Percentiles rank a stretch among this genome's conserved stretches.
phyloP scores from a whole-genome alignment of 2,329 filamentous ascomycete species.

The Colletotrichum eremochloae region DNA sequence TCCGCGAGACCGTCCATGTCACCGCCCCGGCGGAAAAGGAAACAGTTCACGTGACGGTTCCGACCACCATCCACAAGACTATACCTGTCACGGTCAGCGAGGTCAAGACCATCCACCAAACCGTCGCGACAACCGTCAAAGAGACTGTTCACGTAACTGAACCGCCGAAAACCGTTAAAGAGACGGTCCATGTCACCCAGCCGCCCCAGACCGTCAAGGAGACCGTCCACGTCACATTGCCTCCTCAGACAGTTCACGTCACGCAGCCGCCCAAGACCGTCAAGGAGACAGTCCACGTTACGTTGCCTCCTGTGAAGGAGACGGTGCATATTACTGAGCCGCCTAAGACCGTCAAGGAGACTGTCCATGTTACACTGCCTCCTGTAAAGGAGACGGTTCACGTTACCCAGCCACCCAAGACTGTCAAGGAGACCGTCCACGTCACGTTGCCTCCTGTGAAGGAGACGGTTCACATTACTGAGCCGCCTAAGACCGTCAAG shows the following conservation, averaged over 20 bases:
- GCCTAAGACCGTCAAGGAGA: constrained; percentile 16
- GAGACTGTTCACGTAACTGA: constrained; percentile 32
- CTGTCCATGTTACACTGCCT: constrained; percentile 15
- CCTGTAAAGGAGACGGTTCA: constrained; percentile 26
- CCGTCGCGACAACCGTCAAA: constrained; percentile 17
- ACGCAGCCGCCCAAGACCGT: constrained; percentile 5
- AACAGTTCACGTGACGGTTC: constrained; percentile 31
- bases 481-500: constrained; percentile 6
- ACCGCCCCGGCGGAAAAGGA: constrained; percentile 16
- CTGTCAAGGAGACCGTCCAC: background rate
- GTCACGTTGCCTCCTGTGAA: constrained; percentile 16
- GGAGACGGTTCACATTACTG: constrained; percentile 19
- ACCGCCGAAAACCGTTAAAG: constrained; percentile 25
- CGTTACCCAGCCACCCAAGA: constrained; percentile 19
- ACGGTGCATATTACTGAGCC: constrained; percentile 21
- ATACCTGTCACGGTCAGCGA: constrained; percentile 28
- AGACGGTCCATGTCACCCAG: constrained; percentile 24
- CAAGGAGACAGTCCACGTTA: constrained; percentile 8
- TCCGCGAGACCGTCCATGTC: constrained; percentile 26
- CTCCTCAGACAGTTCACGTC: constrained; percentile 1
- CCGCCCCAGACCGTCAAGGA: constrained; percentile 6
- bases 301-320: constrained; percentile 16
- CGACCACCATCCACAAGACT: constrained; percentile 23
- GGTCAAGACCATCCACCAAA: constrained; percentile 30
- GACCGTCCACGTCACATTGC: constrained; percentile 19